Evolutionary conservation across 331 rosid genomes (phyloP), one percentile per base, ranked within the genome.

Genomic region (Dryas integrifolia): DNA sequence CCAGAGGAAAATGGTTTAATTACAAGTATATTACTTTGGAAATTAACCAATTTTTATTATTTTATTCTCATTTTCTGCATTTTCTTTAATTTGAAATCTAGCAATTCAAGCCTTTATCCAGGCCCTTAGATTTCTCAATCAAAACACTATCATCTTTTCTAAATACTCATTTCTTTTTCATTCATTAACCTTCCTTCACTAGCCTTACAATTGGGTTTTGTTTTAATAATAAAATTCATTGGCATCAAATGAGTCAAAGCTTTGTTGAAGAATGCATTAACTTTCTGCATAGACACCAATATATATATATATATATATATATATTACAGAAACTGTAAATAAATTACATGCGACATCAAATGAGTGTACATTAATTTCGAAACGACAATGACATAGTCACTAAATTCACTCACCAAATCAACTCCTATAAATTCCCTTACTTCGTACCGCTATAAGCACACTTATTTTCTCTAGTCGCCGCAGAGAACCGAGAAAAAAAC

Each of bases 191-290:
- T 72, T 51, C 75, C 72, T 30, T 61, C 16, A 3, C 26, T 5
- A 40, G 18, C 52, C 9, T 7, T 55, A 5, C 64, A 76, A 45
- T 76, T 2, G 3, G 51, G 53, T 47, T 26, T 61, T 50, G 6
- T 13, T 56, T 43, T 71, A 44, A 58, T 43, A 35, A 70, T 43
- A 70, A 66, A 46, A 52, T 53, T 72, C 12, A 55, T 61, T 47
- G 46, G 58, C 79, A 76, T 11, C 53, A 80, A 48, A 52, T 40
- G 24, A 13, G 72, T 81, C 65, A 56, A 76, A 46, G 10, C 3
- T 8, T 11, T 76, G 48, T 7, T 63, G 72, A 61, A 48, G 50
- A 76, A 81, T 64, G 21, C 26, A 45, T 60, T 63, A 49, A 70
- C 45, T 16, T 67, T 58, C 66, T 79, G 26, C 7, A 41, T 44